Base-by-base conservation (phyloP, 75 land plant species). In the Selaginella tamariscina region DNA sequence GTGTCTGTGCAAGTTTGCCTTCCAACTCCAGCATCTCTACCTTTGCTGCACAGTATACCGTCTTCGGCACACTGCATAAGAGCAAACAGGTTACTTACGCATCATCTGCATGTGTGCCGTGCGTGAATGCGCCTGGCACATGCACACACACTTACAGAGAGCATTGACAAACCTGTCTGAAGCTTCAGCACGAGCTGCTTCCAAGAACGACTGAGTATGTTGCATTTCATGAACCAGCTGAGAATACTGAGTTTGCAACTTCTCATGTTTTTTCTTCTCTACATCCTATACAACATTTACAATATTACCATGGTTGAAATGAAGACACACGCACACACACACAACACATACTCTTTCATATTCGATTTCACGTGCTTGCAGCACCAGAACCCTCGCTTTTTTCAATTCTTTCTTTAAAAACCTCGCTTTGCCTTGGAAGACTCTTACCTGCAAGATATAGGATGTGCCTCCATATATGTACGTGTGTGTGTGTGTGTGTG, bases 1-100 rank as follows among this genome's bases (percentile, higher is more conserved):
- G 62, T 9, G 26, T 26, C 26, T 59, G n/a, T 8, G 62, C 5
- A 21, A 59, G 62, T 21, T 59, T 21, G 21, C 62, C 62, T 59
- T 59, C 62, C 62, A 59, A 59, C 21, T 59, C 62, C 24, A 22
- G 65, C 30, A 65, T 66, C 30, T 65, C 69, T 32, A 31, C 67
- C 62, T 67, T 32, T 32, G 29, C 67, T 60, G 30, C 32, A 29
- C 32, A 70, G 28, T 30, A 70, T 30, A 70, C 70, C 18, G 71
- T 70, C 32, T 33, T 68, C 65, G 11, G 20, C 71, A 70, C 70
- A 59, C 69, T 70, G 67, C 20, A 64, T 31, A 27, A 54, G 30
- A 15, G 5, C 11, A 39, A 5, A 39, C 5, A 39, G 15, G 49
- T 39, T 39, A 39, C 49, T 5, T 39, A 15, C 49, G 49, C n/a